These are phyloP conservation scores for Alternaria longipes DNA, from an alignment of 2,329 filamentous ascomycete species.

Conservation along the genomic window DNA sequence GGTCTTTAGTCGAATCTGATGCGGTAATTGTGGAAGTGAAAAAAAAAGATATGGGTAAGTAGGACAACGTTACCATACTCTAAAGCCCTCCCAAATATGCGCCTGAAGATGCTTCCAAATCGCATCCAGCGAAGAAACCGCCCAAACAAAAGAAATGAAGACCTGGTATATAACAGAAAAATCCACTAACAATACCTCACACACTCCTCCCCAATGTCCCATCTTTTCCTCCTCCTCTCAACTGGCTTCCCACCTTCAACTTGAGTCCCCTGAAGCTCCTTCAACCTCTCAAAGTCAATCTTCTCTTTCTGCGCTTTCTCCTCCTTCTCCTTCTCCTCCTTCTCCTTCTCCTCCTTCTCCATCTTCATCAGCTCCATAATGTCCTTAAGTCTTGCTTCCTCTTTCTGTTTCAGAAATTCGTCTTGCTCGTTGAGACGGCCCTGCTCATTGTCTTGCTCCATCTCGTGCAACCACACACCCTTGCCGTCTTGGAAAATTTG, in stretches of 20 bases:
- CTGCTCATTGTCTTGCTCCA: constrained; percentile 28
- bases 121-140: background rate
- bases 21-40: too few relatives aligned
- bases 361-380: constrained; percentile 28
- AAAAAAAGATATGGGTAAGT: background rate
- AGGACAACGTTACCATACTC: background rate
- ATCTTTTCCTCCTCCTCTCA: constrained; percentile 6
- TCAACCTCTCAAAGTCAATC: background rate
- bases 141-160: background rate
- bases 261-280: background rate
- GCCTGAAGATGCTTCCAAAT: background rate
- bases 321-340: constrained; percentile 20
- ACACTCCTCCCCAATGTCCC: constrained; percentile 1
- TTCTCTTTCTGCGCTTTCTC: constrained; percentile 16
- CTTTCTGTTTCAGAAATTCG: constrained; percentile 21
- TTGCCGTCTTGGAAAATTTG: constrained; percentile 59
- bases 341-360: constrained; percentile 18
- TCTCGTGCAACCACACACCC: constrained; percentile 52
- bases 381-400: constrained; percentile 22
- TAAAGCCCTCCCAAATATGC: background rate
- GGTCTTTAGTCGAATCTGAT: background rate
- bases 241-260: background rate
- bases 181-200: constrained; percentile 6
- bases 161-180: background rate
- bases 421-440: constrained; percentile 24